A percentile compares a stretch with the other conserved stretches of the same genome.
Evolutionary conservation across 768 basidiomycete genomes (phyloP).

Genomic region (Boletus vermiculosoides): DNA sequence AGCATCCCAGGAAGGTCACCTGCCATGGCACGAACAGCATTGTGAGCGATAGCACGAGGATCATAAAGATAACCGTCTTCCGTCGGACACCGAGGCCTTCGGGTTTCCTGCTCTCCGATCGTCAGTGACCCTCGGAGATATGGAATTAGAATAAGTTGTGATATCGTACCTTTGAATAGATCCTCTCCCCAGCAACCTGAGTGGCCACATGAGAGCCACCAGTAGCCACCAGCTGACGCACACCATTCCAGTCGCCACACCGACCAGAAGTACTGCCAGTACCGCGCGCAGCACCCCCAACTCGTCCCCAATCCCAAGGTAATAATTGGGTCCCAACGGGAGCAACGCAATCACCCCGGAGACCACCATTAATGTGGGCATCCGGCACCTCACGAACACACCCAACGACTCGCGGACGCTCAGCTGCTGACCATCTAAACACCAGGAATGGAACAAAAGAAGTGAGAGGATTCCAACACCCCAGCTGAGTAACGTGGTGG

Average conservation of each 20-base stretch:
- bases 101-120: constrained; percentile 15
- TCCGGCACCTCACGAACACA: constrained; percentile 38
- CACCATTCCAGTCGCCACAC: constrained; percentile 66
- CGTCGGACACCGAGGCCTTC: constrained; percentile 42
- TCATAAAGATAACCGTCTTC: constrained; percentile 57
- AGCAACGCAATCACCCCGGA: constrained; percentile 50
- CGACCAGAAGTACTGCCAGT: constrained; percentile 55
- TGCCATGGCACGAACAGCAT: constrained; percentile 87
- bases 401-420: constrained; percentile 49
- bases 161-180: constrained; percentile 17
- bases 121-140: background rate
- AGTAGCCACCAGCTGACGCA: constrained; percentile 58
- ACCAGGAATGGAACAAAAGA: constrained; percentile 54
- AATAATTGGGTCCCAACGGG: constrained; percentile 54
- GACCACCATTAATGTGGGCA: constrained; percentile 42
- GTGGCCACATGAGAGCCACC: constrained; percentile 46
- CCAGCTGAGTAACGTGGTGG: constrained; percentile 71
- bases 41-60: constrained; percentile 60
- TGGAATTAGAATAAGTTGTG: background rate
- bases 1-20: constrained; percentile 82
- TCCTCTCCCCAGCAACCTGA: constrained; percentile 16
- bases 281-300: constrained; percentile 37
- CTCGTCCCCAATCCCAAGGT: constrained; percentile 61
- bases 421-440: constrained; percentile 36
- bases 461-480: constrained; percentile 65